Base-by-base conservation (phyloP, 805 yeast genomes). In the Nakazawaea ernobii region DNA sequence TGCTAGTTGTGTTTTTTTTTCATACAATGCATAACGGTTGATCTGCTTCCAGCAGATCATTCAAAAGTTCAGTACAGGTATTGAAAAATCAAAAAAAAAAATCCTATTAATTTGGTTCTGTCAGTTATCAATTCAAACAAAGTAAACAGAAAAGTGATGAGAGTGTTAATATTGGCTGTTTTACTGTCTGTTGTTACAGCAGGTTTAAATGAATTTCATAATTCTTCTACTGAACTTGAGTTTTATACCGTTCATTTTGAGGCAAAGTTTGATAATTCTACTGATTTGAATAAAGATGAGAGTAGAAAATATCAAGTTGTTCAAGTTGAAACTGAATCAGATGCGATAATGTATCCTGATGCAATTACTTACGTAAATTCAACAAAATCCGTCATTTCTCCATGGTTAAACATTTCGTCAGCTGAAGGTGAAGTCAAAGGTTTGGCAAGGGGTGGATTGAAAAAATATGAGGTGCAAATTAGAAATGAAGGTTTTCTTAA, bases 391-490 rank as follows among this genome's bases (percentile, higher is more conserved):
- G 15, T 35, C 14, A 10, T 44, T 8, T 44, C 48, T 11, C 44
- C 44, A n/a, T 10, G 20, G 10, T 17, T 29, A 32, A 17, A 20
- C 13, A 8, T 36, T 6, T 11, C 20, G 17, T 17, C 27, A 17
- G 37, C 20, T 13, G 35, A 20, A 6, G 33, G 29, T n/a, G 29
- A 8, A 13, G 36, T 11, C 14, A 30, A 35, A n/a, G 11, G 24
- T 14, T 32, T 10, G 39, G 17, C 5, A 30, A 20, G 24, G 24
- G 24, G 24, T 20, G 24, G 24, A 20, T 32, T 32, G 11, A 33
- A 11, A 8, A 39, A 42, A 26, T 30, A 42, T 14, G 47, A 48
- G 32, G 47, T 48, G 8, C 26, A 39, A 30, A 32, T 48, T 13
- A 17, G 11, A n/a, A 39, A 39, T 17, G 14, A 41, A 5, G 33